Evolutionary conservation across 2,329 filamentous ascomycete genomes (phyloP).

Genomic region (Cladosporium sp.): DNA sequence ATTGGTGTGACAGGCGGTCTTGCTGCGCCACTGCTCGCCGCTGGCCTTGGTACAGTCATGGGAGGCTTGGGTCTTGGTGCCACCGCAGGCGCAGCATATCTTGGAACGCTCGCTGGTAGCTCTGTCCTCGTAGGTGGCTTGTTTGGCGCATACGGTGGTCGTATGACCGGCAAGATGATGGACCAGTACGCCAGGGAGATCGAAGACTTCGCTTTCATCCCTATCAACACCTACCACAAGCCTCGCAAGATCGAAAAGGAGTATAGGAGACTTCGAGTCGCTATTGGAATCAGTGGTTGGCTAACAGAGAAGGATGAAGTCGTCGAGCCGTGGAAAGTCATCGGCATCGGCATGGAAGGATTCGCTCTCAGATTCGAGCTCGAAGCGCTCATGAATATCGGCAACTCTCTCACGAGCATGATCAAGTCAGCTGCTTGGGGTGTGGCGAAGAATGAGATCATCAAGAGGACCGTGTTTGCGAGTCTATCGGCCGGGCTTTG

Average conservation of each 20-base stretch:
- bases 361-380: slow-evolving; percentile 84
- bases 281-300: slow-evolving; percentile 80
- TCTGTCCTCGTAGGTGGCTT: slow-evolving; percentile 75
- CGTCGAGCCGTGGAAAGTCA: slow-evolving; percentile 70
- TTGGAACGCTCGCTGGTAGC: slow-evolving; percentile 77
- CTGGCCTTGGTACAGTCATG: slow-evolving; percentile 74
- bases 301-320: slow-evolving; percentile 67
- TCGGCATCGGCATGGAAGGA: slow-evolving; percentile 69
- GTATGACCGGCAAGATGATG: slow-evolving; percentile 81
- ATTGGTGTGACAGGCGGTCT: slow-evolving; percentile 80
- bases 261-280: slow-evolving; percentile 62
- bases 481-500: slow-evolving; percentile 45
- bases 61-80: slow-evolving; percentile 71
- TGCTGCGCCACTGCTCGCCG: slow-evolving; percentile 70
- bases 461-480: slow-evolving; percentile 56
- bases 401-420: slow-evolving; percentile 70
- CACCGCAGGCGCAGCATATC: slow-evolving; percentile 69
- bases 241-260: slow-evolving; percentile 50
- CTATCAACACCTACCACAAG: slow-evolving; percentile 58
- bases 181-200: slow-evolving; percentile 83
- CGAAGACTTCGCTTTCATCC: slow-evolving; percentile 82
- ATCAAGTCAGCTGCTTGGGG: slow-evolving; percentile 78
- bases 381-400: slow-evolving; percentile 71
- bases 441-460: slow-evolving; percentile 68
- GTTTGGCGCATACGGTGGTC: slow-evolving; percentile 85